Evolutionary conservation across 495 filamentous ascomycete species (phyloP).

Genomic region (Talaromyces stipitatus): DNA sequence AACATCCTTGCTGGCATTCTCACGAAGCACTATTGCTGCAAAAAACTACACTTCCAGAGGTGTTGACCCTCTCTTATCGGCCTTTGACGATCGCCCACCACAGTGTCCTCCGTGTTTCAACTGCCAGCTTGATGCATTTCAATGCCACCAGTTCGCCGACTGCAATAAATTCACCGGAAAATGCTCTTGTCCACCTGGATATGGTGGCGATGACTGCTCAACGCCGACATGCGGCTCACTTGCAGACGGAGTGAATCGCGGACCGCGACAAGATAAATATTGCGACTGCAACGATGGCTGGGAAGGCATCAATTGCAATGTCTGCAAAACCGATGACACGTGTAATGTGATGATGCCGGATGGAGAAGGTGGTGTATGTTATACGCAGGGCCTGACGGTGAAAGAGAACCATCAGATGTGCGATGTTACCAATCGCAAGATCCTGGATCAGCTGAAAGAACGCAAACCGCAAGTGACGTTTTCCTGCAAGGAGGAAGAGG

Average conservation of each 20-base stretch:
- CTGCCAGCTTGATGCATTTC: constrained; percentile 87
- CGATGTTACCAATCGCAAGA: constrained; percentile 91
- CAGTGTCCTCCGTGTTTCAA: constrained; percentile 79
- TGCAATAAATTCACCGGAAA: constrained; percentile 85
- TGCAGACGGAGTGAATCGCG: constrained; percentile 65
- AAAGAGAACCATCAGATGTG: constrained; percentile 97
- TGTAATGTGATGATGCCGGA: constrained; percentile 81
- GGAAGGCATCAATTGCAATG: constrained; percentile 98
- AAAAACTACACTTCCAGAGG: not conserved
- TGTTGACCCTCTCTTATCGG: constrained; percentile 30
- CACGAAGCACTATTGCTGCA: not conserved
- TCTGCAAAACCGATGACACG: constrained; percentile 74
- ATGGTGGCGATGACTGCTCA: constrained; percentile 87
- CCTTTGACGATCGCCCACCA: constrained; percentile 49
- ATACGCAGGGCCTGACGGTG: constrained; percentile 79
- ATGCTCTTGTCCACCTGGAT: constrained; percentile 86
- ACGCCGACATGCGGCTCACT: constrained; percentile 86
- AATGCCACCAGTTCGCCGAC: constrained; percentile 77
- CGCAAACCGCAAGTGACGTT: constrained; percentile 90
- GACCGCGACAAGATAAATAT: constrained; percentile 53
- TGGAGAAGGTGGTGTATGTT: constrained; percentile 76
- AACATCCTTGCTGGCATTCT: not conserved
- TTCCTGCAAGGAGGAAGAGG: constrained; percentile 65
- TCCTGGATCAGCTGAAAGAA: constrained; percentile 74
- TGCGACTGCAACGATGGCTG: constrained; percentile 93